Percentiles rank a stretch among this genome's conserved stretches.
Evolutionary conservation across 495 filamentous ascomycete genomes (phyloP).

Genomic region (Ramalina peruviana): DNA sequence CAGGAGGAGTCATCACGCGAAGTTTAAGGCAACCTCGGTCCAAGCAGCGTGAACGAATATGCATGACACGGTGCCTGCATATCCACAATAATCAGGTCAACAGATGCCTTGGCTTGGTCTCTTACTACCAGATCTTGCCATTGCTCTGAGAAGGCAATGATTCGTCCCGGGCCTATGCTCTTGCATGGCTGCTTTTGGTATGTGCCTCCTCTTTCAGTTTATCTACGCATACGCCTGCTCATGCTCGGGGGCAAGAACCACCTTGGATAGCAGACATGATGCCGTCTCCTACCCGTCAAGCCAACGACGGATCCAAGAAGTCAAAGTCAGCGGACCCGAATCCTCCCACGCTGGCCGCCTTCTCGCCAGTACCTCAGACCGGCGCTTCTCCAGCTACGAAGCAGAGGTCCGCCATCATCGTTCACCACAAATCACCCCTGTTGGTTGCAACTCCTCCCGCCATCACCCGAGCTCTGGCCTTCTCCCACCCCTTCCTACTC

Average conservation of each 20-base stretch:
- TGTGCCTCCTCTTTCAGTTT: constrained; percentile 9
- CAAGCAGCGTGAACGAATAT: too few species aligned
- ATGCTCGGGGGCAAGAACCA: constrained; percentile 31
- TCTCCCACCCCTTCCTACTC: constrained; percentile 84
- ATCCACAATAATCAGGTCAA: not conserved
- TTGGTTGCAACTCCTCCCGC: constrained; percentile 87
- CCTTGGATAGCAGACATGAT: constrained; percentile 40
- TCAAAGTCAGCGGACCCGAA: constrained; percentile 34
- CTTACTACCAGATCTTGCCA: not conserved
- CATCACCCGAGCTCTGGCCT: constrained; percentile 81
- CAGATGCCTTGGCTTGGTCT: not conserved
- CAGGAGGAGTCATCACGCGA: too few species aligned
- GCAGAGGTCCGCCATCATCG: constrained; percentile 77
- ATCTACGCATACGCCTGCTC: constrained; percentile 1
- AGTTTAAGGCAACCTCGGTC: too few species aligned
- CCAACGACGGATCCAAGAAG: constrained; percentile 24
- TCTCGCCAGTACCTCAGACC: constrained; percentile 60
- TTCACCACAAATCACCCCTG: constrained; percentile 91
- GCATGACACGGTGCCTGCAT: too few species aligned
- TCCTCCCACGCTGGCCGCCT: constrained; percentile 67
- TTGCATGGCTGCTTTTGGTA: constrained; percentile 55
- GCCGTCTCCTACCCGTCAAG: constrained; percentile 18
- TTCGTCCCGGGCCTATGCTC: constrained; percentile 8
- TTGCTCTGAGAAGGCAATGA: too few species aligned
- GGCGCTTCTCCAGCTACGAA: constrained; percentile 54